Base-by-base conservation (phyloP, 768 basidiomycete species). In the Plicaturopsis crispa region DNA sequence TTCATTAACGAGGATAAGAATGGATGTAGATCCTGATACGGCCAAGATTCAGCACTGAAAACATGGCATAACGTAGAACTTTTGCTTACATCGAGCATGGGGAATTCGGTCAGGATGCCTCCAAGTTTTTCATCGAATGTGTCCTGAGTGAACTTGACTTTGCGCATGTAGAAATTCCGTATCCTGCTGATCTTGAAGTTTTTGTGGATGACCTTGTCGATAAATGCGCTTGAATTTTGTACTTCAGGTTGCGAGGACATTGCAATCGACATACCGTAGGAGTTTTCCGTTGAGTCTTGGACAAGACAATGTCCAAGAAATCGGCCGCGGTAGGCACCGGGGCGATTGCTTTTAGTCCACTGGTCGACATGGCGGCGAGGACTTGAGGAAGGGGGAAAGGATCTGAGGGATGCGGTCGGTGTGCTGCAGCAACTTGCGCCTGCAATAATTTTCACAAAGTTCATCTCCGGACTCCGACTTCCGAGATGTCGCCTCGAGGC, bases 101-200 rank as follows among this genome's bases (percentile, higher is more conserved):
- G 96, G 67, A 99, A 99, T 60, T 99, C 96, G 31, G 81, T 75
- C 54, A 99, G 68, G 57, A 99, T 99, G 23, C 81, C 84, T 39
- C 81, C 81, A 21, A 99, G 75, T 57, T 97, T 93, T 63, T 97
- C 93, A 43, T 96, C 92, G 48, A 98, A 97, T 12, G 86, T 72
- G 55, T 97, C 92, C 60, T 97, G 92, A 3, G 93, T 93, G 60
- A 96, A 98, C 63, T 94, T 98, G 65, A 99, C 94, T 63, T 99
- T 99, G 59, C 94, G 81, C 94, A 98, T 97, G 63, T 99, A 96
- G 56, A 91, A 91, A 53, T 91, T 90, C 45, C 94, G 79, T 65
- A 98, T 98, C 49, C 94, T 84, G 48, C 90, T 92, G 62, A 99
- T 99, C 70, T 99, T 97, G 72, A 96, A 97, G 71, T 97, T 97